These are phyloP conservation scores for Megacollybia platyphylla DNA, from an alignment of 1,284 basidiomycete genomes.

Conservation along the genomic window DNA sequence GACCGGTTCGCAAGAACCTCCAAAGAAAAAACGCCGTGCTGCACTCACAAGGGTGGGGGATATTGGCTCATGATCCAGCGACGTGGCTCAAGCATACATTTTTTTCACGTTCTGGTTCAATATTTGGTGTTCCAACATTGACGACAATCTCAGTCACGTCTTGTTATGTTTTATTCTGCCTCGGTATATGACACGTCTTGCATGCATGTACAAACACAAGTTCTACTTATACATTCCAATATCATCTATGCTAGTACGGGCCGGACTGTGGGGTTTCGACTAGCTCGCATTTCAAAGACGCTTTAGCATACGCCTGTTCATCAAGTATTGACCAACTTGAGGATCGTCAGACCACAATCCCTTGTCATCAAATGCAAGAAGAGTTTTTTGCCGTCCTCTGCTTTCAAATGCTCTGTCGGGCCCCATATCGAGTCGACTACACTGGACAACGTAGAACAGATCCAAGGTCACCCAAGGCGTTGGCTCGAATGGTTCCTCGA, in stretches of 20 bases:
- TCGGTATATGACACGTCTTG: neutral
- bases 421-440: too few relatives aligned
- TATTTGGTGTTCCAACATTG: neutral
- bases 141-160: neutral
- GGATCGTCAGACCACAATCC: too few relatives aligned
- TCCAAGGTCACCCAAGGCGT: too few relatives aligned
- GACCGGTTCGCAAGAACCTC: slow-evolving; percentile 25
- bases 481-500: too few relatives aligned
- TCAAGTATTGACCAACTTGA: too few relatives aligned
- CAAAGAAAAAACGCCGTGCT: slow-evolving; percentile 86
- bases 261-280: slow-evolving; percentile 4
- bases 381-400: too few relatives aligned
- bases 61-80: slow-evolving; percentile 23
- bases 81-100: neutral
- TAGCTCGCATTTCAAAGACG: too few relatives aligned
- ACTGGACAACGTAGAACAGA: too few relatives aligned
- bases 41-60: slow-evolving; percentile 66
- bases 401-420: too few relatives aligned
- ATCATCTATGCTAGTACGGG: slow-evolving; percentile 8
- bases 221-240: neutral
- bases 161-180: neutral
- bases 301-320: too few relatives aligned
- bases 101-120: neutral
- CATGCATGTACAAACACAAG: neutral
- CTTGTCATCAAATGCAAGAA: too few relatives aligned